Evolutionary conservation across 345 rosid species (phyloP).

Genomic region (Luvunga scandens): DNA sequence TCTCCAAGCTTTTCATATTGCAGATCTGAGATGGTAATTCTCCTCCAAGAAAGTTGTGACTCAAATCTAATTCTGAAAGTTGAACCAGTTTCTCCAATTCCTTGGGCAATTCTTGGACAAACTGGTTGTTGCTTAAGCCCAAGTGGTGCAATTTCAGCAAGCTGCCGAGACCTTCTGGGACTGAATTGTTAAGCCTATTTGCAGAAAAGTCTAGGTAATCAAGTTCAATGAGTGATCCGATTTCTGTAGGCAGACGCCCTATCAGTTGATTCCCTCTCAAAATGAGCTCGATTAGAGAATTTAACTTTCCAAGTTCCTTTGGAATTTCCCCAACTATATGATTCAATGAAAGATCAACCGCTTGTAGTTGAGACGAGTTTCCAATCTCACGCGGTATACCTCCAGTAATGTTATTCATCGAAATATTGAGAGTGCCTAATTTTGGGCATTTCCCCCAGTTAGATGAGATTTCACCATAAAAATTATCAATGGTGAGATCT

Average conservation of each 20-base stretch:
- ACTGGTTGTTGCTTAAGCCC: too few relatives aligned
- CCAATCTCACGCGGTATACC: constrained; percentile 5
- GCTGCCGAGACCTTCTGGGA: too few relatives aligned
- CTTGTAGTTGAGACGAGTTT: neutral
- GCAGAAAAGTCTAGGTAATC: too few relatives aligned
- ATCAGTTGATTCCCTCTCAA: constrained; percentile 6
- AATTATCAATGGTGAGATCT: neutral
- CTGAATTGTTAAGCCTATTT: too few relatives aligned
- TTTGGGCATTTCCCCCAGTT: neutral
- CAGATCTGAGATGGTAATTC: rapidly evolving
- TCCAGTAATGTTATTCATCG: neutral
- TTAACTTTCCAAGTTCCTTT: constrained; percentile 12
- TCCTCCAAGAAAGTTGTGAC: too few relatives aligned
- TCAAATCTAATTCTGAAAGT: too few relatives aligned
- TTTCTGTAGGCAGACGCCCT: too few relatives aligned
- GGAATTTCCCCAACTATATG: constrained; percentile 24
- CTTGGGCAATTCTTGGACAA: too few relatives aligned
- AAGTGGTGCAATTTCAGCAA: too few relatives aligned
- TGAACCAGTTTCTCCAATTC: too few relatives aligned
- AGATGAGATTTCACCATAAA: neutral
- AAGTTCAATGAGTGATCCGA: too few relatives aligned
- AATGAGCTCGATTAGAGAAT: constrained; percentile 11
- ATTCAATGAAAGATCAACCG: constrained; percentile 19
- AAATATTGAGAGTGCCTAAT: neutral
- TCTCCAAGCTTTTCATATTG: too few relatives aligned